A percentile compares a stretch with the other conserved stretches of the same genome.
Evolutionary conservation across 306 rosid species (phyloP).

Genomic region (Dalbergia cochinchinensis): DNA sequence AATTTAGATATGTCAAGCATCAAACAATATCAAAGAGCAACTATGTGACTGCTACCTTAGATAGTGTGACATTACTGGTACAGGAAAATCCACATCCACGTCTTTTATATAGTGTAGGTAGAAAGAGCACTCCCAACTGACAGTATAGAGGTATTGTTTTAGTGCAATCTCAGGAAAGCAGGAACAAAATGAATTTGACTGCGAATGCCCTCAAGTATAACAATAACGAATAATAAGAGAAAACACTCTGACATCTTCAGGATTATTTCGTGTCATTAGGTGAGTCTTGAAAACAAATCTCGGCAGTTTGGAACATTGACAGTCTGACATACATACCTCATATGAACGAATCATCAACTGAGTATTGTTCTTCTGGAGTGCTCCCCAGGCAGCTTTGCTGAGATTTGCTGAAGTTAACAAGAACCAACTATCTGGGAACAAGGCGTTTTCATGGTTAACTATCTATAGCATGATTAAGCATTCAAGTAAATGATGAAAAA

Average conservation of each 20-base stretch:
- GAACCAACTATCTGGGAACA: constrained; percentile 77
- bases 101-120: constrained; percentile 58
- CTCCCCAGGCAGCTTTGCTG: constrained; percentile 99
- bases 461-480: constrained; percentile 34
- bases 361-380: constrained; percentile 91
- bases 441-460: constrained; percentile 42
- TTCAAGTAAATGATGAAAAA: constrained; percentile 35
- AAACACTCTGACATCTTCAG: constrained; percentile 4
- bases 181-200: constrained; percentile 24
- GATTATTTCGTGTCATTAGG: constrained; percentile 9
- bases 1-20: constrained; percentile 15
- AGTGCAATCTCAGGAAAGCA: constrained; percentile 21
- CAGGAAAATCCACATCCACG: constrained; percentile 72
- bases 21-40: constrained; percentile 22
- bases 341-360: constrained; percentile 94
- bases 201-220: constrained; percentile 21
- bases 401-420: constrained; percentile 91
- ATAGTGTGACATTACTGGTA: constrained; percentile 51
- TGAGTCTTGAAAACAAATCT: constrained; percentile 17
- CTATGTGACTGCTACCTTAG: constrained; percentile 58
- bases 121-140: constrained; percentile 89
- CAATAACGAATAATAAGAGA: neutral
- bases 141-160: constrained; percentile 13
- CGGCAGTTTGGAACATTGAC: constrained; percentile 21
- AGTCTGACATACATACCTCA: constrained; percentile 64